These are phyloP conservation scores for Apophysomyces trapeziformis DNA, from an alignment of 371 early-diverging fungal species.

Conservation along the genomic window DNA sequence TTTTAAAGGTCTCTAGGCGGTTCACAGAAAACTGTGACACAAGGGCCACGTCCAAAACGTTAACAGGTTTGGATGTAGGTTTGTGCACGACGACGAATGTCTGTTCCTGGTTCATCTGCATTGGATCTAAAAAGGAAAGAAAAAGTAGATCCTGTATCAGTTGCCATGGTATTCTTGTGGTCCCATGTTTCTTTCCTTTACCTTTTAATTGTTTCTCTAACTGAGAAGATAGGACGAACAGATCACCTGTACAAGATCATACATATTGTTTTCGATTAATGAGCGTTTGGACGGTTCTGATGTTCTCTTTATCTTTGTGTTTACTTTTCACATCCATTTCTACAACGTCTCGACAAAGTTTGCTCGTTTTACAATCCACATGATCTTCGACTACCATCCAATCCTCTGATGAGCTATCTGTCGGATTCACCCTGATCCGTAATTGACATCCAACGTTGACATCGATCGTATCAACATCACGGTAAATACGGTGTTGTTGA, in stretches of 20 bases:
- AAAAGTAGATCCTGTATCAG: too few relatives aligned
- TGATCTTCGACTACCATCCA: constrained; percentile 33
- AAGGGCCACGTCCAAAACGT: constrained; percentile 45
- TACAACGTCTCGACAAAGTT: constrained; percentile 35
- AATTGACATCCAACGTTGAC: constrained; percentile 42
- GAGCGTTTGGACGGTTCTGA: background rate
- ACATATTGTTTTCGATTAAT: background rate
- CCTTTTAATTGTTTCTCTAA: constrained; percentile 31
- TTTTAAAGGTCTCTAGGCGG: constrained; percentile 56
- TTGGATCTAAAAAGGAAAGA: constrained; percentile 11
- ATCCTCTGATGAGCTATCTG: constrained; percentile 9
- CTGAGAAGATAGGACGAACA: constrained; percentile 36
- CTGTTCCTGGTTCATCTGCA: constrained; percentile 15
- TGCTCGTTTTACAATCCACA: constrained; percentile 20
- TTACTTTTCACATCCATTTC: constrained; percentile 38
- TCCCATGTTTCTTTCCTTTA: constrained; percentile 10
- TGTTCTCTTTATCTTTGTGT: constrained; percentile 1
- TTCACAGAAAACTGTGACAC: constrained; percentile 67
- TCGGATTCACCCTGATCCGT: constrained; percentile 24
- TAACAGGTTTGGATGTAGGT: background rate
- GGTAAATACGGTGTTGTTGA: constrained; percentile 28
- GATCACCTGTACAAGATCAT: constrained; percentile 25
- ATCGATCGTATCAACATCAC: constrained; percentile 38
- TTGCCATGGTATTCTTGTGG: background rate
- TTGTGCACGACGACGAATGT: constrained; percentile 10